Evolutionary conservation across 2,329 filamentous ascomycete genomes (phyloP).

Genomic region (Epichloe gansuensis): DNA sequence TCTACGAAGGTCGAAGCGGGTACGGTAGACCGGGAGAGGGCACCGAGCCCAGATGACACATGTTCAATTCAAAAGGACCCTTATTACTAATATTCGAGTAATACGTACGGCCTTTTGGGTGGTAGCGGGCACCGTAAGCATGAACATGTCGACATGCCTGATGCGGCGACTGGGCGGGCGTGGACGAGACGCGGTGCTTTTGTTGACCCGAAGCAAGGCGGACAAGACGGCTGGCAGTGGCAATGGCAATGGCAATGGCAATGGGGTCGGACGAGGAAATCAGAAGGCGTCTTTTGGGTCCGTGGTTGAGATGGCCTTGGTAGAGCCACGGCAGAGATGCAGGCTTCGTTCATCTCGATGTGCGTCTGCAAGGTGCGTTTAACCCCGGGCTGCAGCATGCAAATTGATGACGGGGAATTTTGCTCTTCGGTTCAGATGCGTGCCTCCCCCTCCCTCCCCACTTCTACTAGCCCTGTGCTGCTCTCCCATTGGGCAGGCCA

Average conservation of each 20-base stretch:
- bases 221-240: no score
- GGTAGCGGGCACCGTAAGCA: no score
- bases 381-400: no score
- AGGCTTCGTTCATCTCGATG: background rate
- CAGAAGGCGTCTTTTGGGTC: no score
- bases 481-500: background rate
- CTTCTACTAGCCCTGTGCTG: background rate
- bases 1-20: background rate
- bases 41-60: background rate
- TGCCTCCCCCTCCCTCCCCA: no score
- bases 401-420: background rate
- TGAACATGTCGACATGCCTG: constrained; percentile 9
- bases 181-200: background rate
- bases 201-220: constrained; percentile 8
- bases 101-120: background rate
- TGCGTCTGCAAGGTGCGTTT: background rate
- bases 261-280: no score
- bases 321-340: background rate
- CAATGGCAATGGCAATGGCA: no score
- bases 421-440: background rate
- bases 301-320: background rate
- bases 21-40: background rate
- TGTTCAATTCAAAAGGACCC: background rate
- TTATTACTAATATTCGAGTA: background rate
- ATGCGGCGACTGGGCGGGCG: constrained; percentile 9